Base-by-base conservation (phyloP, 2,329 filamentous ascomycete genomes). In the Clarireedia sp. region DNA sequence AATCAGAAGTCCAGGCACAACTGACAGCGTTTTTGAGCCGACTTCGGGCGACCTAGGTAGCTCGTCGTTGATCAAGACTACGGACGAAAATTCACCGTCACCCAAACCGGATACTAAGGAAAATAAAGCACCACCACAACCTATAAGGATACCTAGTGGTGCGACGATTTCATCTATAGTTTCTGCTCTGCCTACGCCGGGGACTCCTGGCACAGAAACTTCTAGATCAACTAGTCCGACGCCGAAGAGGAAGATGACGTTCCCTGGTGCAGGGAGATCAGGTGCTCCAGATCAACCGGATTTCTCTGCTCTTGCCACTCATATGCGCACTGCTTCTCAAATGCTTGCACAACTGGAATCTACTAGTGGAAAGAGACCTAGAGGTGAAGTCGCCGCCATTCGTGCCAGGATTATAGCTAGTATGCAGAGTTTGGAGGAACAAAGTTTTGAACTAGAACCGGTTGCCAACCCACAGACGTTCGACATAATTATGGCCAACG, bases 391-490 rank as follows among this genome's bases (percentile, higher is more conserved):
- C 4, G 89, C 87, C 17, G 86, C 88, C 7, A 94, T 94, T 68
- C 80, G 89, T 63, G 84, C 87, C 41, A 90, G 89, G 71, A 94
- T 94, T 60, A 94, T 94, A 64, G 89, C 89, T 2, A 92, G 88
- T 69, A 94, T 94, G 89, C 89, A 94, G 69, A 90, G 80, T 62
- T 73, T 94, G 8, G 89, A 94, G 69, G 89, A 94, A 69, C 86
- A 92, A 68, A 91, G 84, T 67, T 94, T 94, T 64, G 83, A 90
- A 49, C 73, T 82, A 2, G 87, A 90, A 59, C 87, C 90, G 49
- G 74, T 75, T n/a, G 64, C 65, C 4, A 79, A 83, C 57, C 78
- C 82, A 0, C 86, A 88, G 17, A 91, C 85, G 0, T 92, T 94
- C 62, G 89, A 92, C 63, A 83, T 81, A 56, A 92, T 94, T 66